These are phyloP conservation scores for Phytophthora pseudosyringae DNA, from an alignment of 352 stramenopile species.

Conservation along the genomic window DNA sequence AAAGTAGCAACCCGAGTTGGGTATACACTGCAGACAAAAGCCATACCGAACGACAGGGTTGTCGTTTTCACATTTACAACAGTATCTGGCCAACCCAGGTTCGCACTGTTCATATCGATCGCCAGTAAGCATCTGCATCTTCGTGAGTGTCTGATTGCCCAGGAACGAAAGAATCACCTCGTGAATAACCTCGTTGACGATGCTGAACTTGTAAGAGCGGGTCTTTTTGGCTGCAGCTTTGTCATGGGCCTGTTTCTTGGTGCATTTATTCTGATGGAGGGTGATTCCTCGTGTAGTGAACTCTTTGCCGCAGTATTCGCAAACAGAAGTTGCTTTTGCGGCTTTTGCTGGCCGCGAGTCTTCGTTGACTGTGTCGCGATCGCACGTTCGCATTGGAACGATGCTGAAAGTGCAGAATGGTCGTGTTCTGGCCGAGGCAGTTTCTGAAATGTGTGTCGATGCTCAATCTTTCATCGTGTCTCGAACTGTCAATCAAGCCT, in stretches of 20 bases:
- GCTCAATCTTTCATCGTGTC: no score
- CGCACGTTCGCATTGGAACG: no score
- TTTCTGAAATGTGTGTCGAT: no score
- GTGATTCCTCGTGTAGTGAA: constrained; percentile 26
- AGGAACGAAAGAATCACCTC: constrained; percentile 26
- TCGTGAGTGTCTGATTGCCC: constrained; percentile 38
- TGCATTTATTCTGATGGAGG: constrained; percentile 28
- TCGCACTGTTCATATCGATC: constrained; percentile 25
- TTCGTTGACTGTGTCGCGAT: neutral
- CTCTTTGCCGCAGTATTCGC: constrained; percentile 23
- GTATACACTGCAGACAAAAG: neutral
- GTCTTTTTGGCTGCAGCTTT: constrained; percentile 12
- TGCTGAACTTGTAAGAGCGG: constrained; percentile 22
- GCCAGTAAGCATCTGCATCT: constrained; percentile 37
- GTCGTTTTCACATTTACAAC: constrained; percentile 40
- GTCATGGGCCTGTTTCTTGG: constrained; percentile 9
- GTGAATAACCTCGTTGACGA: constrained; percentile 22
- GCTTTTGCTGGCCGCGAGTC: constrained; percentile 4
- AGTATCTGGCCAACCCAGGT: constrained; percentile 17
- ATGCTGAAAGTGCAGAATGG: no score
- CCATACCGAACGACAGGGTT: constrained; percentile 11
- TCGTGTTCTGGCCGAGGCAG: no score
- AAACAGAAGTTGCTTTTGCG: constrained; percentile 7
- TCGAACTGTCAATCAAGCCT: no score
- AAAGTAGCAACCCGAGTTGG: neutral